Evolutionary conservation across 2,329 filamentous ascomycete genomes (phyloP), one percentile per base, ranked within the genome.

Genomic region (Trichoderma sp.): DNA sequence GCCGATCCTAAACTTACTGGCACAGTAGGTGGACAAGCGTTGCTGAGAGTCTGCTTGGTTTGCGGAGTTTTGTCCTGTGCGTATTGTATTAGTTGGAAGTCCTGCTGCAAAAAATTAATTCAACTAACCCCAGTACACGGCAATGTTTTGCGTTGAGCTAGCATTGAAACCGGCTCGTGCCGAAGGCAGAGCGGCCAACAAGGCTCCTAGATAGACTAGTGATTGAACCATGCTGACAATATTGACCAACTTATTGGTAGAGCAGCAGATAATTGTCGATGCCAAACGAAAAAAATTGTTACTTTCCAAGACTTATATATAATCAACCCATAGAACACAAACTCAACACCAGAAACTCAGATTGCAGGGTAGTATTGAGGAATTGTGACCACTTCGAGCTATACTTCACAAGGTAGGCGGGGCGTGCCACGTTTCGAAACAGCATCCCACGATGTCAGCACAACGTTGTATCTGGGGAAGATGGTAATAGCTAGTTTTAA

Each of bases 111-210:
- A 37, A 4, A 10, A 56, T 52, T 5, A 8, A 27, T 52, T 2
- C 8, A 37, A 64, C 79, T 73, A 78, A 81, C 89, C 89, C 89
- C 89, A 92, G 77, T 92, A 92, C 2, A 91, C 82, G 31, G 86
- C 88, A 67, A 92, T 75, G 73, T 91, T 91, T 64, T 77, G 81
- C 1, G 75, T 73, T 0, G 83, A 81, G n/a, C 74, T 75, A 6
- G 85, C 70, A 70, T 83, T 78, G 72, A 87, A 85, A 14, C 80
- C 82, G 14, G 81, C 83, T 31, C 78, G 71, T 27, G 73, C 78
- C 2, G 74, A 69, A 4, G 81, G 78, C n/a, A 77, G 71, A 19
- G 71, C 55, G 64, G 73, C 72, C n/a, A 77, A 68, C 33, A 73
- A 55, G 70, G 72, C 70, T 57, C 72, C 73, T 33, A 66, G 53